These are phyloP conservation scores for Flaveria sonorensis DNA, from an alignment of 129 eudicot species.

Conservation along the genomic window DNA sequence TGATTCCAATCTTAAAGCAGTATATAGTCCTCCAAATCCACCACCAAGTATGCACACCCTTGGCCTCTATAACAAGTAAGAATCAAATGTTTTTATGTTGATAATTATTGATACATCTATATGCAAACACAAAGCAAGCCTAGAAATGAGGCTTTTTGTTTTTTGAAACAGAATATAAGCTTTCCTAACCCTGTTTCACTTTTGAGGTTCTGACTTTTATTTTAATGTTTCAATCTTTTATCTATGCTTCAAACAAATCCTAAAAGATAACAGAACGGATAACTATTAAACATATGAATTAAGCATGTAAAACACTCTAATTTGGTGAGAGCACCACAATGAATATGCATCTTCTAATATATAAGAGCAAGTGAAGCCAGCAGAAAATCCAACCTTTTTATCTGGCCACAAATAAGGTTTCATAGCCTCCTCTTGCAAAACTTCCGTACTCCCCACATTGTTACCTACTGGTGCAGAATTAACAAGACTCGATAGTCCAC, in stretches of 20 bases:
- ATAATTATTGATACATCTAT: slow-evolving; percentile 6
- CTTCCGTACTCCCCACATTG: slow-evolving; percentile 34
- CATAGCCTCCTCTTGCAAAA: slow-evolving; percentile 41
- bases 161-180: neutral
- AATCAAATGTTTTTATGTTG: neutral
- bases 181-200: neutral
- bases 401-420: slow-evolving; percentile 59
- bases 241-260: neutral
- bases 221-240: neutral
- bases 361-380: neutral
- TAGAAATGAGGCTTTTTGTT: neutral
- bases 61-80: slow-evolving; percentile 62
- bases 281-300: neutral
- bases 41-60: slow-evolving; percentile 99
- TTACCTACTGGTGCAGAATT: slow-evolving; percentile 33
- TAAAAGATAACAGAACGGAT: neutral
- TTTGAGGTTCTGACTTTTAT: neutral
- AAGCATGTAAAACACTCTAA: neutral
- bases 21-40: slow-evolving; percentile 97
- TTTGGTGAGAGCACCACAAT: neutral
- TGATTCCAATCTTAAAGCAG: slow-evolving; percentile 92
- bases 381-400: slow-evolving; percentile 48
- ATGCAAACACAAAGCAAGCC: neutral
- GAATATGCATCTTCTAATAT: neutral
- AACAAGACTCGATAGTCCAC: slow-evolving; percentile 28